Conservation (phyloP, 148 eudicot species). For the Heliamphora exappendiculata region DNA sequence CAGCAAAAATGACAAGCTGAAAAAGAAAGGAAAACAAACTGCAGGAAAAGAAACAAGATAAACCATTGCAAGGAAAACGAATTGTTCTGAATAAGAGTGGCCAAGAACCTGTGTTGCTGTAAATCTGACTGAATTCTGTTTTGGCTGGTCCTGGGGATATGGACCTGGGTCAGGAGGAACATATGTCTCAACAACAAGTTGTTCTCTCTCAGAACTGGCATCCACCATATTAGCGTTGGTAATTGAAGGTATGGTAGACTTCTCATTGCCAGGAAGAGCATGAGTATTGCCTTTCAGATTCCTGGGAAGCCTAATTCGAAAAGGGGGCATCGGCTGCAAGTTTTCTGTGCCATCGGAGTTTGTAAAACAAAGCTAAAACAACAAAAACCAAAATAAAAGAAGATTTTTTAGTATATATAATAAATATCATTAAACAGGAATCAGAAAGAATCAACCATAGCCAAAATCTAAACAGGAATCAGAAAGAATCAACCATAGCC, state of each 20-base stretch:
- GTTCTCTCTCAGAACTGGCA: slow-evolving; percentile 38
- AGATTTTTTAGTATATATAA: neutral
- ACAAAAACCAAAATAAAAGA: neutral
- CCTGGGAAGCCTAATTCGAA: slow-evolving; percentile 64
- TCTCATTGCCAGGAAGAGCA: slow-evolving; percentile 59
- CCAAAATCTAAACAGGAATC: neutral
- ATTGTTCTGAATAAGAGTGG: neutral
- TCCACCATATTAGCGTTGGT: slow-evolving; percentile 20
- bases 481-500: neutral
- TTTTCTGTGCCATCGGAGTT: slow-evolving; percentile 75
- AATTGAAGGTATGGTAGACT: slow-evolving; percentile 23
- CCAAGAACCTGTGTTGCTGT: slow-evolving; percentile 78
- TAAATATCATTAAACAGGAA: too few species aligned
- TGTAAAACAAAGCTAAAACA: slow-evolving; percentile 53
- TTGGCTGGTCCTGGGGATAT: slow-evolving; percentile 97
- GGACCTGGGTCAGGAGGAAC: slow-evolving; percentile 97
- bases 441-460: neutral
- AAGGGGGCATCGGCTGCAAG: slow-evolving; percentile 63
- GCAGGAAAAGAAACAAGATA: slow-evolving; percentile 3
- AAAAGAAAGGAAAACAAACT: neutral
- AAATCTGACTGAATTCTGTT: slow-evolving; percentile 87
- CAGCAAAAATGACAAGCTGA: neutral
- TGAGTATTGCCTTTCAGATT: slow-evolving; percentile 49
- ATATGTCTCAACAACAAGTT: slow-evolving; percentile 82
- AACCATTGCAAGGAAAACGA: slow-evolving; percentile 2